Evolutionary conservation across 768 basidiomycete species (phyloP), one percentile per base, ranked within the genome.

Genomic region (Lactarius hatsudake): DNA sequence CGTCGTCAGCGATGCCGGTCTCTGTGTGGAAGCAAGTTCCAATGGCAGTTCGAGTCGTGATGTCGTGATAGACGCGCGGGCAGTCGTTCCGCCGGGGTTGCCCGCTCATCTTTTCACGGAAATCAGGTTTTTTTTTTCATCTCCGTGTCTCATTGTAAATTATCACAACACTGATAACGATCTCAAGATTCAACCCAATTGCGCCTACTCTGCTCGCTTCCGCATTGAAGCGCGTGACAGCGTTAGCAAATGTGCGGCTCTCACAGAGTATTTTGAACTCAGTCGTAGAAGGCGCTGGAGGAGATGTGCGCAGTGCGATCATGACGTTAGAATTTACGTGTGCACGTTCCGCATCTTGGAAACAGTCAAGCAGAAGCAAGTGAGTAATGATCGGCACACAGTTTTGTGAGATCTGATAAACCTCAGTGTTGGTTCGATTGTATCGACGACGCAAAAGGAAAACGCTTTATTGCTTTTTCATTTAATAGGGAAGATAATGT

Each of bases 301-400:
- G 97, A 0, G 97, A 99, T 73, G 91, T 99, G 43, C 82, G 97
- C 53, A 92, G 91, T 64, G 96, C 96, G 0, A 85, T 98, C 67
- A 98, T 96, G 87, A 88, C 90, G 0, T 81, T 98, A 8, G 92
- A 99, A 74, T 95, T 99, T 73, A 86, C 88, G 1, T 96, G 83
- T 74, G 76, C 84, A 20, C 77, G 80, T 23, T 76, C 82, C n/a
- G 72, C 71, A 18, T 73, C 71, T 65, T 75, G 73, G 67, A 73
- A 71, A 68, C 79, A 78, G 73, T 78, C 54, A 73, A 78, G 74
- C 78, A 76, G 66, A 73, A 70, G 65, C 76, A 72, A 13, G 57
- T 66, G 34, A 63, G 53, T 30, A 67, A 65, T 8, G 65, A 65
- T 43, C 56, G 66, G 69, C 48, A 68, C 65, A 58, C 13, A 73